phyloP scores from a whole-genome alignment of 805 yeast species.

The Henningerozyma blattae region DNA sequence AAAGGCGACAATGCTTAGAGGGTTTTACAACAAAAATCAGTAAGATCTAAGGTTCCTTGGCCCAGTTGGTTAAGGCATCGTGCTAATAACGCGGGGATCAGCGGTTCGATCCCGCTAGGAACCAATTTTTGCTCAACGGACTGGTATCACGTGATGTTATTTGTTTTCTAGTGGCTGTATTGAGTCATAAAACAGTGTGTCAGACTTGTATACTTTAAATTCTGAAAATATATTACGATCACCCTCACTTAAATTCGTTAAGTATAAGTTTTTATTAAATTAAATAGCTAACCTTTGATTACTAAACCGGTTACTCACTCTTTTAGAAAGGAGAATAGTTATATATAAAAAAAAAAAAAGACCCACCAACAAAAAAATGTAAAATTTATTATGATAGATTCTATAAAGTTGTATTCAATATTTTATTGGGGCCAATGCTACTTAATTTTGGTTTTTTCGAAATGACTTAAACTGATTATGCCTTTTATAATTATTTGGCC shows the following conservation, averaged over 20 bases:
- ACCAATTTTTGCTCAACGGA: neutral
- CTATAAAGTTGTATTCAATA: too few relatives aligned
- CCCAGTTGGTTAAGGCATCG: conserved; percentile 3
- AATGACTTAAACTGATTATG: neutral
- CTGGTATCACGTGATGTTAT: neutral
- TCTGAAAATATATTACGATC: neutral
- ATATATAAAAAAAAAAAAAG: neutral
- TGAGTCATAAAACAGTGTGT: too few relatives aligned
- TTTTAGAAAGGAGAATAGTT: neutral
- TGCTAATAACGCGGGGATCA: conserved; percentile 2
- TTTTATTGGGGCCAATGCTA: too few relatives aligned
- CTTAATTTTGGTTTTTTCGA: too few relatives aligned
- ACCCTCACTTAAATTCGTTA: neutral
- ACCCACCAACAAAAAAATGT: too few relatives aligned
- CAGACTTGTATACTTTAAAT: neutral
- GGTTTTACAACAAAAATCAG: too few relatives aligned
- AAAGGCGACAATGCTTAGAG: too few relatives aligned
- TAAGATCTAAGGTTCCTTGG: conserved; percentile 1
- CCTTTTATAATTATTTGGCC: neutral
- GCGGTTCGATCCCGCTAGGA: conserved; percentile 3
- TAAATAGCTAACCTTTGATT: neutral
- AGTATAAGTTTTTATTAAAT: too few relatives aligned
- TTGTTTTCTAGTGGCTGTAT: neutral
- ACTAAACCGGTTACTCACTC: neutral
- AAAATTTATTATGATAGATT: too few relatives aligned